Percentiles rank a stretch among this genome's conserved stretches.
Conservation (phyloP, 202 grass and related monocot species). For the Miscanthus sacchariflorus region DNA sequence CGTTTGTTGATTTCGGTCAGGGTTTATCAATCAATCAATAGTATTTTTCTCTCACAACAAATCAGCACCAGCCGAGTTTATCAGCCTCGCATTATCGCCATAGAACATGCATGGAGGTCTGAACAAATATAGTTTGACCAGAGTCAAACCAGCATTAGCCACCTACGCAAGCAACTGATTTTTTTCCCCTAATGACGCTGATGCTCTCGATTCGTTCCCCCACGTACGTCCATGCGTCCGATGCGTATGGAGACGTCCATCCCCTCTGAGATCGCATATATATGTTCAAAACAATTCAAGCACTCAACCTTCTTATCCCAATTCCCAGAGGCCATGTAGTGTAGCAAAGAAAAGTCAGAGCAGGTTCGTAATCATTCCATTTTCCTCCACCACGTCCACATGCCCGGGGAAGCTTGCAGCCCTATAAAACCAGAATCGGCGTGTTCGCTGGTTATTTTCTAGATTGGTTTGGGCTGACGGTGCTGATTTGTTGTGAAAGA, state of each 20-base stretch:
- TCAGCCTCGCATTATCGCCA: not conserved
- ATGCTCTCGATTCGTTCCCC: slow-evolving; percentile 40
- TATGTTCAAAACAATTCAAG: not conserved
- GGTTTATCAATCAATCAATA: no score
- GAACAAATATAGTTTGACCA: slow-evolving; percentile 52
- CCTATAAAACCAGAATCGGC: not conserved
- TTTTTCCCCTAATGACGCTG: not conserved
- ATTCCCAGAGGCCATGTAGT: not conserved
- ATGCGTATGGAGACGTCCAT: not conserved
- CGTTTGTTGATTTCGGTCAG: no score
- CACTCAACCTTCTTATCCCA: not conserved
- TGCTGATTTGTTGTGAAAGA: no score
- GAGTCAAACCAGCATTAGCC: slow-evolving; percentile 47
- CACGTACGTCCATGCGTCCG: not conserved
- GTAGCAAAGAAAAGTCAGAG: not conserved
- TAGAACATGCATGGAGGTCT: slow-evolving; percentile 30
- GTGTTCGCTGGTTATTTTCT: no score
- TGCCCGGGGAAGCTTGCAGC: not conserved
- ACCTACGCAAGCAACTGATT: slow-evolving; percentile 37
- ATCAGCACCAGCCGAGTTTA: no score
- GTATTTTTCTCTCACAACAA: no score
- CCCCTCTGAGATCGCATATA: not conserved
- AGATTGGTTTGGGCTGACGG: no score
- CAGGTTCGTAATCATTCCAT: not conserved
- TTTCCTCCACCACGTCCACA: not conserved